These are phyloP conservation scores for Rickenella mellea DNA, from an alignment of 768 basidiomycete species.

Conservation along the genomic window DNA sequence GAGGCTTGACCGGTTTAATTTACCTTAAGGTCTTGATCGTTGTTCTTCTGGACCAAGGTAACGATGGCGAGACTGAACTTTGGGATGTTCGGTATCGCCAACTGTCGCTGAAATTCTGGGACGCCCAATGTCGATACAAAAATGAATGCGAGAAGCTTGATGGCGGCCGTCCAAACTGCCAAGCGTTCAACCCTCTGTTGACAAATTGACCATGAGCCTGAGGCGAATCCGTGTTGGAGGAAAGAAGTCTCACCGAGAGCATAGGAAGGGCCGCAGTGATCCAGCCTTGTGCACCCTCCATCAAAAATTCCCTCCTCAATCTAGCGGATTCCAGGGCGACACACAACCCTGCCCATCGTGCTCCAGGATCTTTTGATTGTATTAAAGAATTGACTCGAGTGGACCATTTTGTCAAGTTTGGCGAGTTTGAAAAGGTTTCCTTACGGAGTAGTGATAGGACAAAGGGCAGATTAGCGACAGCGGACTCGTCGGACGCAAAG, in stretches of 20 bases:
- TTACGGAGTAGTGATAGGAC: conserved; percentile 45
- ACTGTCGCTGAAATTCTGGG: conserved; percentile 78
- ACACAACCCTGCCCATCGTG: conserved; percentile 73
- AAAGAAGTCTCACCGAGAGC: conserved; percentile 48
- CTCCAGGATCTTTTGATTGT: conserved; percentile 68
- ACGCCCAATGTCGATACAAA: conserved; percentile 50
- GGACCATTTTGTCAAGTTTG: conserved; percentile 68
- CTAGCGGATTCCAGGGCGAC: conserved; percentile 59
- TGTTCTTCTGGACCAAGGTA: conserved; percentile 40
- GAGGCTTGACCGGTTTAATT: conserved; percentile 1
- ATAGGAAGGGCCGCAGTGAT: conserved; percentile 51
- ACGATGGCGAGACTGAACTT: conserved; percentile 60
- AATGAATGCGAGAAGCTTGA: conserved; percentile 54
- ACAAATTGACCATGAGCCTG: conserved; percentile 14
- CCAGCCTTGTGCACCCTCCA: conserved; percentile 71
- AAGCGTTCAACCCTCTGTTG: conserved; percentile 58
- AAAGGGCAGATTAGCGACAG: conserved; percentile 49
- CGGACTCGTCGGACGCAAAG: conserved; percentile 57
- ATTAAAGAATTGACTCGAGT: conserved; percentile 65
- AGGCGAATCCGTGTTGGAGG: conserved; percentile 11
- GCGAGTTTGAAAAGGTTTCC: conserved; percentile 46
- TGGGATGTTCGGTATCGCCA: conserved; percentile 59
- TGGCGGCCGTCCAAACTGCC: conserved; percentile 50
- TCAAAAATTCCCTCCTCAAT: conserved; percentile 48
- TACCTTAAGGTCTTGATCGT: conserved; percentile 48